Percentiles rank a stretch among this genome's conserved stretches.
These are phyloP conservation scores for Linderniella brevidens DNA, from an alignment of 257 asterid genomes.

Conservation along the genomic window DNA sequence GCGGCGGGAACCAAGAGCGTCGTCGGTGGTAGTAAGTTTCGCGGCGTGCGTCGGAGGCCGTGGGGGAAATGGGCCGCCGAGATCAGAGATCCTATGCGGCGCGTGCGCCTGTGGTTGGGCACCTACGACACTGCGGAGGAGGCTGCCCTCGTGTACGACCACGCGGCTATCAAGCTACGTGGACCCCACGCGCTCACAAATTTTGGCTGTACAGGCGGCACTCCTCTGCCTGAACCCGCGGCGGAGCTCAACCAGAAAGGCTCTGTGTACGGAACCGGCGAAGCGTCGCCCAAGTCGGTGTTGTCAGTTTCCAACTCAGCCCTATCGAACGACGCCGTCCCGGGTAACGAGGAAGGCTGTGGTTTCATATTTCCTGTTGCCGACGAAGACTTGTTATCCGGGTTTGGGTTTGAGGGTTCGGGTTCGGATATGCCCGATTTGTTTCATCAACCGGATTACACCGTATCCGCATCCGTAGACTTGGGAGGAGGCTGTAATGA, in stretches of 20 bases:
- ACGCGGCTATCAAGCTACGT: constrained; percentile 89
- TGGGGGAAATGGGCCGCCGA: constrained; percentile 99
- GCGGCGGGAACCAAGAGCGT: constrained; percentile 4
- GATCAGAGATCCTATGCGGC: constrained; percentile 75
- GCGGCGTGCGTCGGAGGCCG: constrained; percentile 88
- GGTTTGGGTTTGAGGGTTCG: constrained; percentile 22
- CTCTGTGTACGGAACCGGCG: constrained; percentile 60
- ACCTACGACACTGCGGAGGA: constrained; percentile 94
- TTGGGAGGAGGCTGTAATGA: constrained; percentile 13
- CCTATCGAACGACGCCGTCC: background rate
- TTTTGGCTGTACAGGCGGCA: constrained; percentile 10
- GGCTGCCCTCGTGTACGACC: constrained; percentile 97
- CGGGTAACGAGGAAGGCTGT: no score
- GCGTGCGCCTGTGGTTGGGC: constrained; percentile 87
- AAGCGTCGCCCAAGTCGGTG: constrained; percentile 74
- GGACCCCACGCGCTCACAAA: constrained; percentile 93
- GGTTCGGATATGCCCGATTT: constrained; percentile 22
- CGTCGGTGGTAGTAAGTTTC: constrained; percentile 35
- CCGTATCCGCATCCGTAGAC: constrained; percentile 12
- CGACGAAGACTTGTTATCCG: constrained; percentile 25
- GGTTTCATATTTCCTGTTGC: background rate
- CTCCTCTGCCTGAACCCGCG: constrained; percentile 15
- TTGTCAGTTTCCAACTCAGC: constrained; percentile 17
- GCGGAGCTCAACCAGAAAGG: constrained; percentile 12
- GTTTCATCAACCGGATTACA: constrained; percentile 24